Base-by-base conservation (phyloP, 257 asterid genomes). In the Paraleonurus japonicus region DNA sequence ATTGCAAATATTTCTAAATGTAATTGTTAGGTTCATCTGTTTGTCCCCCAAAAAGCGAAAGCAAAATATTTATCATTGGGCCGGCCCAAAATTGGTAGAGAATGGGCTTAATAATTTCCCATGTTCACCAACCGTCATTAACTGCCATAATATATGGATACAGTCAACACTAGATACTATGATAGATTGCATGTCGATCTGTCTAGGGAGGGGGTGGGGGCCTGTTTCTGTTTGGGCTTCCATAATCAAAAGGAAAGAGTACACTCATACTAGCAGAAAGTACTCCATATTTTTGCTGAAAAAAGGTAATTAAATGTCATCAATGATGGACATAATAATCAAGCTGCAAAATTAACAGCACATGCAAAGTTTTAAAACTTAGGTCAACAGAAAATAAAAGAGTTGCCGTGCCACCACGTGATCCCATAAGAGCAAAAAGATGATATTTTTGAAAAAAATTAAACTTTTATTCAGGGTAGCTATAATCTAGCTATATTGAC, bases 381-480 rank as follows among this genome's bases (percentile, higher is more conserved):
- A 63, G 82, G 79, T 72, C 82, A 78, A 72, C 81, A 67, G 19
- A 39, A 50, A 45, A 73, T 77, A 73, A 81, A 79, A 81, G 77
- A 79, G 75, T 24, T 70, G 73, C 53, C 55, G 82, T 77, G 73
- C 61, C 63, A 71, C 78, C 88, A 81, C 80, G 86, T 84, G 84
- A 81, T 70, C 79, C 79, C 70, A 65, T 1, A 72, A 75, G 28
- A 68, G 24, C 27, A 26, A 33, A 57, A 17, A 55, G 45, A 45
- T 41, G 23, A 59, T 55, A 64, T 60, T 57, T 64, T 57, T 66
- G 37, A n/a, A 27, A 47, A n/a, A 16, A 45, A 45, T n/a, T n/a
- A n/a, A n/a, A n/a, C n/a, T n/a, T 53, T 68, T 33, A 50, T 10
- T 60, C 13, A 35, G 57, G 54, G 59, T 20, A 51, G 59, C 59